Base-by-base conservation (phyloP, 2,329 filamentous ascomycete species). In the Colletotrichum musae region DNA sequence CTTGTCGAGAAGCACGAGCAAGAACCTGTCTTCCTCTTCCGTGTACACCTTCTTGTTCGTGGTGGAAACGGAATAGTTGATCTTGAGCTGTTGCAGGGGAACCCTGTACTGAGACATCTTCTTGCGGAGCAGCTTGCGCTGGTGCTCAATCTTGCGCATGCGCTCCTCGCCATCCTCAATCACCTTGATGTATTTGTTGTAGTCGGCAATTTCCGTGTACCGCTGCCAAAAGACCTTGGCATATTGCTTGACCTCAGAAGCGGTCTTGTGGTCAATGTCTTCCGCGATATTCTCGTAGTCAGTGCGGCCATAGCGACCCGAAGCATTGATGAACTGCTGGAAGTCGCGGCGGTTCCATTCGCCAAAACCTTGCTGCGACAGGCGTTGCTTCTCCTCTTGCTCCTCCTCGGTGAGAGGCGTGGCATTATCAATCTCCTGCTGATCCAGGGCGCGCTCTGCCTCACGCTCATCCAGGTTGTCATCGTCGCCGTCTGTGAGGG, bases 11-110 rank as follows among this genome's bases (percentile, higher is more conserved):
- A 98, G 92, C 58, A 99, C 95, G 41, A 99, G 87, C 60, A 99
- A 82, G 82, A 99, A 99, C 4, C 96, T 90, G 78, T 99, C 96
- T 80, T 99, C 96, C 78, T 99, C 96, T 79, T 99, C 97, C 0
- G 95, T 98, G 79, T 99, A 99, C 1, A 99, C 95, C 84, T 99
- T 99, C 85, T 99, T 99, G 88, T 99, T 99, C 10, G 97, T 99
- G 2, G 96, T 99, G 6, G 94, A 97, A 32, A 99, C 96, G 0
- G 95, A 97, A 82, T 99, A 99, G 83, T 97, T 98, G 84, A 99
- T 94, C 86, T 97, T 97, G 76, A 99, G 90, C 81, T 99, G 96
- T 80, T 99, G 96, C 16, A 99, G 87, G 26, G 96, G 97, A 58
- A 98, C 95, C n/a, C 96, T 93, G 79, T 97, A 98, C 85, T 96